These are phyloP conservation scores for Omphalea diandra DNA, from an alignment of 441 rosid species.

Conservation along the genomic window DNA sequence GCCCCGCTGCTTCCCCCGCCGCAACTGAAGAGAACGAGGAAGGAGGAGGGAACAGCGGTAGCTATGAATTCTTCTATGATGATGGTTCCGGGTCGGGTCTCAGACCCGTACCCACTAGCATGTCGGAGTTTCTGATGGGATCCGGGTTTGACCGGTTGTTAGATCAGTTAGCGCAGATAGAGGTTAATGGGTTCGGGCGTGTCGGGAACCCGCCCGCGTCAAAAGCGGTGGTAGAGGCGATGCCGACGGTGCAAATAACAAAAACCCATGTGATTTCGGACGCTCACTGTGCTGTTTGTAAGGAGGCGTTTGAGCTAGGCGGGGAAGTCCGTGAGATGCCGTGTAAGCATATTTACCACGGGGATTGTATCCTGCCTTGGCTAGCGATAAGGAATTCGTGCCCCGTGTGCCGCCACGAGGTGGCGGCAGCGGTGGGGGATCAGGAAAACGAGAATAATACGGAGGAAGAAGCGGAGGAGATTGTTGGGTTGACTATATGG, in stretches of 20 bases:
- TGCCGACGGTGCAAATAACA: conserved; percentile 53
- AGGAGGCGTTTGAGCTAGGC: conserved; percentile 62
- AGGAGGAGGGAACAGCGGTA: too few species aligned
- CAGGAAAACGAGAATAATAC: conserved; percentile 13
- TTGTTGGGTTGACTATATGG: conserved; percentile 68
- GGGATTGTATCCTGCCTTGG: conserved; percentile 82
- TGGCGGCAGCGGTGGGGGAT: conserved; percentile 55
- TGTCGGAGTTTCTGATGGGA: conserved; percentile 70
- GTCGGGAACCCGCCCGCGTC: conserved; percentile 71
- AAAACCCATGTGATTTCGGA: conserved; percentile 43
- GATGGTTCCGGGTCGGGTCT: conserved; percentile 74
- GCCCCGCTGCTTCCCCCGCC: too few species aligned
- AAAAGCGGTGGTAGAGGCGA: conserved; percentile 68
- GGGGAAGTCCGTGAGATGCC: conserved; percentile 74
- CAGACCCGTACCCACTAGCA: conserved; percentile 58
- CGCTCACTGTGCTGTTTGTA: conserved; percentile 73
- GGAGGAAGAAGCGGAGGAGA: conserved; percentile 26
- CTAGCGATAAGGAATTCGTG: conserved; percentile 68
- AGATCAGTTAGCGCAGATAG: conserved; percentile 66
- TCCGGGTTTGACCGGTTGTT: conserved; percentile 69
- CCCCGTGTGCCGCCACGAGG: conserved; percentile 70
- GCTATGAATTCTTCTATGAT: conserved; percentile 61
- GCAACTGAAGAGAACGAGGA: conserved; percentile 31
- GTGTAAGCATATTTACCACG: conserved; percentile 74
- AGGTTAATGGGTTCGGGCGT: conserved; percentile 50